Evolutionary conservation across 352 stramenopile genomes (phyloP), one percentile per base, ranked within the genome.

Genomic region (Pythium biforme): DNA sequence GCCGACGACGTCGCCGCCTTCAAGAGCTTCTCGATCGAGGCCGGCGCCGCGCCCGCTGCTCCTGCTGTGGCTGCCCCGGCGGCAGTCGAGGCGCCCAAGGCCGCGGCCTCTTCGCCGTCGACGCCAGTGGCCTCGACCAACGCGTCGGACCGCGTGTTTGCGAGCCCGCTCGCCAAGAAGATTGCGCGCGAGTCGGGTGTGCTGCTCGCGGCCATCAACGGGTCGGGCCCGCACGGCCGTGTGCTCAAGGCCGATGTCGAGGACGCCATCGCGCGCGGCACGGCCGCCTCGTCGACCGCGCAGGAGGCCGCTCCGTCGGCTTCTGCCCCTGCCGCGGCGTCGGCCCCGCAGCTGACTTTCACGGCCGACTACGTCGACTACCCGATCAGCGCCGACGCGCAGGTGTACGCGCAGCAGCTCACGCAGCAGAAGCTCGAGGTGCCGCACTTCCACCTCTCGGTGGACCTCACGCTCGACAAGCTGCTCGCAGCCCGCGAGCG

Each of bases 391-490:
- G 43, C 73, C 15, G 81, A 91, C 22, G 79, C 87, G 7, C 77
- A 90, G 68, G 71, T 81, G 51, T 72, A 94, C 53, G 95, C 95
- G 19, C 81, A 89, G 50, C 78, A 93, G 67, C 80, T 99, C 59
- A 85, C 92, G 23, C 77, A 97, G 72, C 96, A 96, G 56, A 99
- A 99, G 83, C 68, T 86, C 19, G 83, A 96, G 33, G 94, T 99
- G 58, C 97, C 97, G 29, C 97, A 99, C 79, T 99, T 98, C 84
- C 98, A 99, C 77, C 76, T 99, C 34, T 98, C 94, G 20, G 92
- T 97, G 8, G 95, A 98, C 71, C 59, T 99, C 40, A 86, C 82
- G 49, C 69, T 99, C 26, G 93, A 98, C 75, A 89, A 92, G 66
- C 75, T 98, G 9, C 82, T 99, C 25, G 74, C 82, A 17, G 73